These are phyloP conservation scores for Phytopythium litorale DNA, from an alignment of 352 stramenopile species.

Conservation along the genomic window DNA sequence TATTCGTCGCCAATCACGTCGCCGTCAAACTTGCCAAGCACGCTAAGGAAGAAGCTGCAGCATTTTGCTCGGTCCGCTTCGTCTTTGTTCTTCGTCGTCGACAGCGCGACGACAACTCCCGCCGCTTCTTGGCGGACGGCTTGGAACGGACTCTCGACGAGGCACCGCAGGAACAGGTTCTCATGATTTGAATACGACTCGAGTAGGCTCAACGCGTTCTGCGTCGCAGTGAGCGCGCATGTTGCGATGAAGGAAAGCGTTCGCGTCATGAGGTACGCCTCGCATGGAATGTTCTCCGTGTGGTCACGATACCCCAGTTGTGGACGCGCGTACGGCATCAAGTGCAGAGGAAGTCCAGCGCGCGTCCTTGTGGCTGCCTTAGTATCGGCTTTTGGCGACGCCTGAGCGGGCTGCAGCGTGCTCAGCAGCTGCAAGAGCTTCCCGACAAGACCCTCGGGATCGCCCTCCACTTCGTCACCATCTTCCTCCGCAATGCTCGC, in stretches of 20 bases:
- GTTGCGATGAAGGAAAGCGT: slow-evolving; percentile 49
- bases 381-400: background rate
- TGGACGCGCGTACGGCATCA: slow-evolving; percentile 32
- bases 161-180: slow-evolving; percentile 35
- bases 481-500: slow-evolving; percentile 27
- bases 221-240: slow-evolving; percentile 21
- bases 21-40: slow-evolving; percentile 45
- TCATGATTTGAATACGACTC: slow-evolving; percentile 32
- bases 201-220: slow-evolving; percentile 32
- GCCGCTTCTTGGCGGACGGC: slow-evolving; percentile 46
- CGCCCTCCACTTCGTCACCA: slow-evolving; percentile 14
- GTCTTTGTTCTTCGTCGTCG: slow-evolving; percentile 37
- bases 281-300: slow-evolving; percentile 33
- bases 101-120: slow-evolving; percentile 37
- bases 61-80: slow-evolving; percentile 41
- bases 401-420: slow-evolving; percentile 23
- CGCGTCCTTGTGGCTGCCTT: slow-evolving; percentile 5
- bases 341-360: slow-evolving; percentile 14
- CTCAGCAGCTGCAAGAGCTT: slow-evolving; percentile 39
- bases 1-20: slow-evolving; percentile 49
- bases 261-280: slow-evolving; percentile 56
- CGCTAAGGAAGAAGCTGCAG: slow-evolving; percentile 39
- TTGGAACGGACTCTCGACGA: slow-evolving; percentile 43
- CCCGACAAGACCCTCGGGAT: slow-evolving; percentile 30
- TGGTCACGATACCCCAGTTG: slow-evolving; percentile 48